Base-by-base conservation (phyloP, 768 basidiomycete genomes). In the Scleroderma citrinum region DNA sequence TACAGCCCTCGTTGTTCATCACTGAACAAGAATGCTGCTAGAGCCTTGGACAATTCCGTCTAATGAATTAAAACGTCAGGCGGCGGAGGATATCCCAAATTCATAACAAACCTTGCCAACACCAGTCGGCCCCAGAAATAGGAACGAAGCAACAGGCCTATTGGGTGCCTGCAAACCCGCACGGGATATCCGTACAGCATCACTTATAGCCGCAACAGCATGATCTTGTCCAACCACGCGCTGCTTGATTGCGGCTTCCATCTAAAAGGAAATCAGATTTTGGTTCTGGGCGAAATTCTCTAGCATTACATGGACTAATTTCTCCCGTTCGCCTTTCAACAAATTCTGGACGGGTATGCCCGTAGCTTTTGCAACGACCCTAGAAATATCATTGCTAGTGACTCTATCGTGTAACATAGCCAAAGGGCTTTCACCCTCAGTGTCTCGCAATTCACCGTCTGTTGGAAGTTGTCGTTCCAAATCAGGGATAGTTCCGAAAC, bases 221-320 rank as follows among this genome's bases (percentile, higher is more conserved):
- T 92, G 83, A 50, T 92, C 85, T 63, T 98, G 95, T 1, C 95
- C 93, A 3, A 98, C 85, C 7, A 98, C 87, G 0, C 89, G 78
- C 47, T 76, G 64, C 23, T 72, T 71, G 14, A 97, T 75, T 0
- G 76, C 70, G 30, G 88, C 85, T 64, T 97, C 94, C 92, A 97
- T 96, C 87, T 92, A 57, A 3, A 40, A 16, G 30, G 45, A 41
- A 26, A 51, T 56, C 24, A 50, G 43, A 16, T 8, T 13, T 16
- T 5, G 17, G 5, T 13, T 10, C 16, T 13, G 7, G 42, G 46
- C 30, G 37, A 38, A 31, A 29, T 42, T 7, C 46, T 57, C 40
- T 37, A n/a, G 75, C 85, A 5, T 48, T 56, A 91, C 90, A 69
- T 92, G 84, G 8, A 94, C 83, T 20, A 96, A 73, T 60, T 88